Percentiles rank a stretch among this genome's conserved stretches.
Evolutionary conservation across 305 asterid genomes (phyloP).

Genomic region (Fraxinus baroniana): DNA sequence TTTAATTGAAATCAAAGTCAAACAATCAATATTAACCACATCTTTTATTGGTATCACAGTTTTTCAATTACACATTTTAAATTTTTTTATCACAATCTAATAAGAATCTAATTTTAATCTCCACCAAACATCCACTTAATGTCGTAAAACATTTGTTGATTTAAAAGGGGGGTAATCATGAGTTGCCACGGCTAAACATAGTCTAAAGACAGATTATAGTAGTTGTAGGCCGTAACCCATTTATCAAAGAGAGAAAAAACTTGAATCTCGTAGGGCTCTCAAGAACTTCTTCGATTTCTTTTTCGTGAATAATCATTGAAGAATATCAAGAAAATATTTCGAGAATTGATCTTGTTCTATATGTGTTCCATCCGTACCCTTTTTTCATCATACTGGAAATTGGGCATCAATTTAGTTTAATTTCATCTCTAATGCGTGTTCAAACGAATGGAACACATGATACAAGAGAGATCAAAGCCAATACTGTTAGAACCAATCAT

Average conservation of each 20-base stretch:
- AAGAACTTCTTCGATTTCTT: not conserved
- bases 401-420: not conserved
- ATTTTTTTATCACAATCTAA: no score
- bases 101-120: no score
- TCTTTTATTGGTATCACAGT: no score
- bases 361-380: not conserved
- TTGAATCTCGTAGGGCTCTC: not conserved
- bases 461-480: not conserved
- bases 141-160: not conserved
- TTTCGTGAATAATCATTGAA: not conserved
- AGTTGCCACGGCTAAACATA: not conserved
- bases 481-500: not conserved
- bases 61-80: no score
- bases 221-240: not conserved
- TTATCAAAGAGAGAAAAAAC: not conserved
- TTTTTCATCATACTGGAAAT: not conserved
- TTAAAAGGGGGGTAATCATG: not conserved
- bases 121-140: not conserved
- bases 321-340: not conserved
- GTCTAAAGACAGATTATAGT: not conserved
- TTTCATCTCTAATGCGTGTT: not conserved
- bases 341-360: not conserved
- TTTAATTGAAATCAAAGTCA: no score
- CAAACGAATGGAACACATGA: not conserved
- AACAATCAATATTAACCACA: no score